Base-by-base conservation (phyloP, 2,329 filamentous ascomycete species). In the Sporothrix schenckii region DNA sequence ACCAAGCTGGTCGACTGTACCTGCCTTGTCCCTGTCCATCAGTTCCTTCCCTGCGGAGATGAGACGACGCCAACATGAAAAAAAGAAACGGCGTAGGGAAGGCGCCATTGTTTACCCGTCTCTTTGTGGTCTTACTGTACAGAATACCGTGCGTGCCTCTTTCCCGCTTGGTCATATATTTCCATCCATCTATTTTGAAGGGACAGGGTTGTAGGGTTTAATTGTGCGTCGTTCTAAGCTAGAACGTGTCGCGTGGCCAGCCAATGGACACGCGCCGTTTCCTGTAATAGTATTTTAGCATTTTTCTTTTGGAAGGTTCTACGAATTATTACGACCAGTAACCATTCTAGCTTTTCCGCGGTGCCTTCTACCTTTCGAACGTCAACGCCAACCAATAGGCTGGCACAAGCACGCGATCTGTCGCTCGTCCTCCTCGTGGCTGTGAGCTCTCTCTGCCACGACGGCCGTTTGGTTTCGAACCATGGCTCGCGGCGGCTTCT, bases 221-320 rank as follows among this genome's bases (percentile, higher is more conserved):
- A 10, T 50, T n/a, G 61, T 30, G 21, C 24, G 34, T 65, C 21
- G 54, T 30, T n/a, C 44, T 67, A n/a, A 13, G 44, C 50, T 67
- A n/a, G 9, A 50, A 47, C 70, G 68, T 71, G 73, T 72, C 72
- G 73, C 72, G 73, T 74, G 70, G 52, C 68, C n/a, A 61, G 70
- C 73, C 72, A 74, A 74, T 74, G 54, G 70, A 39, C 30, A 72
- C 73, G 73, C 56, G 71, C 70, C 56, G 66, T 39, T 49, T 27
- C 11, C 19, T 27, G 39, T 63, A 13, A n/a, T 27, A 30, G 47
- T 30, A 49, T 54, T 49, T 21, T 27, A 58, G 54, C 65, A 67
- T 65, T 41, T 50, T 30, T 56, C 21, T 5, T 14, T 30, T 30
- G 27, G 4, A 34, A 34, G 34, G 34, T 9, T 24, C 24, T 24